Evolutionary conservation across 768 basidiomycete species (phyloP).

Genomic region (Lentinula raphanica): DNA sequence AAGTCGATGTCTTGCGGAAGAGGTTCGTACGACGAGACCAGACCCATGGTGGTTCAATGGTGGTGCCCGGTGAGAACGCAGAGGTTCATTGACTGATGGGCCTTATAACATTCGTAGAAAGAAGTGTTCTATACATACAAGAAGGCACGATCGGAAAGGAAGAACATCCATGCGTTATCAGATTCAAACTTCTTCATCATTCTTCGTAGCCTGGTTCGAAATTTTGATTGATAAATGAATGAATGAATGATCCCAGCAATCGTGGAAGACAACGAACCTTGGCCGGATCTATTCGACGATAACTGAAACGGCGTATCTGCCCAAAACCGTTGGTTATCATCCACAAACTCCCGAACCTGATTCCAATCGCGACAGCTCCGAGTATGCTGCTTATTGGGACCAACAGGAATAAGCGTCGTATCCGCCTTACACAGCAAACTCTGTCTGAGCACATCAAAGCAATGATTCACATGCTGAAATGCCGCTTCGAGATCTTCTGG

Average conservation of each 20-base stretch:
- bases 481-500: constrained; percentile 1
- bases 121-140: too few species aligned
- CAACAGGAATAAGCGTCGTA: constrained; percentile 6
- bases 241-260: not conserved
- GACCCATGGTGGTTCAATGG: not conserved
- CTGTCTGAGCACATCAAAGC: constrained; percentile 14
- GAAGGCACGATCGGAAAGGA: too few species aligned
- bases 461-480: constrained; percentile 14
- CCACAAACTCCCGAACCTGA: constrained; percentile 7
- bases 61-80: too few species aligned
- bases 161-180: too few species aligned
- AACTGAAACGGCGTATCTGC: not conserved
- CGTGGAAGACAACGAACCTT: not conserved
- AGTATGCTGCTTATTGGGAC: not conserved
- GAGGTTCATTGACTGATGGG: not conserved
- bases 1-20: not conserved
- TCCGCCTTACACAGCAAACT: constrained; percentile 10
- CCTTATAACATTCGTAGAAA: too few species aligned
- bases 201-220: not conserved
- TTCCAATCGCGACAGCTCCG: constrained; percentile 9
- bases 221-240: too few species aligned
- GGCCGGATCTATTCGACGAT: not conserved
- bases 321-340: constrained; percentile 12
- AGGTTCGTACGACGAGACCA: not conserved
- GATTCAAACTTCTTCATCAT: too few species aligned